A percentile compares a stretch with the other conserved stretches of the same genome.
Evolutionary conservation across 306 rosid genomes (phyloP).

Genomic region (Gynostemma pentaphyllum): DNA sequence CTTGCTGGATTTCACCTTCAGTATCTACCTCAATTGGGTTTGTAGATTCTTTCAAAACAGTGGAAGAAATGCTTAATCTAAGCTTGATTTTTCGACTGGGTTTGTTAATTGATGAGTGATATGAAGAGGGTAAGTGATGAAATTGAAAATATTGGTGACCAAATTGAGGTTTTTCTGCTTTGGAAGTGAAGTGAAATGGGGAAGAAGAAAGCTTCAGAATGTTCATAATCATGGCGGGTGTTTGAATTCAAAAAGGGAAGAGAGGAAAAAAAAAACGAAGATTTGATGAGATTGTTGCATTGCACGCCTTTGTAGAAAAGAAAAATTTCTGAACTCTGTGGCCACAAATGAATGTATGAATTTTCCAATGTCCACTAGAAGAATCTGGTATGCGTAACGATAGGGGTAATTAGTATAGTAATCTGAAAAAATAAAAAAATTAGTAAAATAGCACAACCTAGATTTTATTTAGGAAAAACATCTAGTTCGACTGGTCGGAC

Average conservation of each 20-base stretch:
- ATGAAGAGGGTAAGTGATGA: slow-evolving; percentile 10
- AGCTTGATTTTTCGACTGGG: background rate
- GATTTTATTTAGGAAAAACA: too few species aligned
- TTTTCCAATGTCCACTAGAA: too few species aligned
- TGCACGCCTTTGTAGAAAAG: background rate
- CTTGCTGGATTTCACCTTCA: background rate
- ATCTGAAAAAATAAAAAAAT: too few species aligned
- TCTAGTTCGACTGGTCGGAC: too few species aligned
- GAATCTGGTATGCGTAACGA: too few species aligned
- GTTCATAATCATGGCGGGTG: slow-evolving; percentile 42
- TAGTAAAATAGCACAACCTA: too few species aligned
- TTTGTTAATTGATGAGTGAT: slow-evolving; percentile 11
- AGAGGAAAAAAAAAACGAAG: background rate
- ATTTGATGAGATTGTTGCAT: background rate
- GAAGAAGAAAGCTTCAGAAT: slow-evolving; percentile 25
- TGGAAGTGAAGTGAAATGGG: slow-evolving; percentile 25
- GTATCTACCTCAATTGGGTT: slow-evolving; percentile 18
- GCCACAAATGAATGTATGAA: too few species aligned
- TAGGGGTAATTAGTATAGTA: too few species aligned
- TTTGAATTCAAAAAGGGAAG: background rate
- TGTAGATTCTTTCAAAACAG: slow-evolving; percentile 31
- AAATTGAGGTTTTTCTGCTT: slow-evolving; percentile 14
- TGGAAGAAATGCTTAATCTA: slow-evolving; percentile 24
- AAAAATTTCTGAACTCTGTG: background rate
- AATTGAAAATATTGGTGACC: slow-evolving; percentile 22